Evolutionary conservation across 2,329 filamentous ascomycete species (phyloP).

Genomic region (Claviceps pazoutovae): DNA sequence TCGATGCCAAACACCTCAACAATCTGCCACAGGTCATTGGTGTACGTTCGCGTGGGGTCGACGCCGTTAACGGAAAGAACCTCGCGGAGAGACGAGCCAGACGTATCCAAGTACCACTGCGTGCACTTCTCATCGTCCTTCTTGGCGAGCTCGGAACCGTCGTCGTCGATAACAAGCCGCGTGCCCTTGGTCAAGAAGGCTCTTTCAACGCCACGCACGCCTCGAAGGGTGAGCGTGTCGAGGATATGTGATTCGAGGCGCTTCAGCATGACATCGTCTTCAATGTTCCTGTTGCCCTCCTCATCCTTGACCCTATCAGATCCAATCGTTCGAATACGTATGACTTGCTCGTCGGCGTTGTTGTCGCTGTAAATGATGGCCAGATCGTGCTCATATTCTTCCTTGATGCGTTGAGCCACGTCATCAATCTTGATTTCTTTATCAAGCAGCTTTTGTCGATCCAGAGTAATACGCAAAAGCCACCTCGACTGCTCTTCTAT

Average conservation of each 20-base stretch:
- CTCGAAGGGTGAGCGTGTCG: conserved; percentile 80
- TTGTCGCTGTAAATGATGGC: conserved; percentile 96
- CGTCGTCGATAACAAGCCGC: conserved; percentile 49
- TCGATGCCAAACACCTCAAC: conserved; percentile 95
- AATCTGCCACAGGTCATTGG: conserved; percentile 91
- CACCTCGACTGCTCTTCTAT: conserved; percentile 76
- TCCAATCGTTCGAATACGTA: conserved; percentile 73
- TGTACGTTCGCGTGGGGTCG: conserved; percentile 72
- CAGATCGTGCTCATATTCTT: conserved; percentile 71
- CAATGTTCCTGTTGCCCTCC: conserved; percentile 43
- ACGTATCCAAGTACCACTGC: conserved; percentile 94
- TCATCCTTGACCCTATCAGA: conserved; percentile 61
- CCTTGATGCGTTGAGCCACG: conserved; percentile 78
- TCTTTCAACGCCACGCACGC: conserved; percentile 75
- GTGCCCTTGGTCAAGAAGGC: conserved; percentile 83
- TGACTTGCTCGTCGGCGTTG: conserved; percentile 89
- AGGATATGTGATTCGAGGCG: conserved; percentile 82
- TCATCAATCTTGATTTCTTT: conserved; percentile 87
- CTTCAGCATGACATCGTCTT: conserved; percentile 89
- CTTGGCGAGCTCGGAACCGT: conserved; percentile 60
- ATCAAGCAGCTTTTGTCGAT: conserved; percentile 87
- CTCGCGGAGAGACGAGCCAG: conserved; percentile 71
- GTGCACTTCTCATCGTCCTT: conserved; percentile 65
- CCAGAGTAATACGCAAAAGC: conserved; percentile 85
- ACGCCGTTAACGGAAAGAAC: conserved; percentile 82